Percentiles rank a stretch among this genome's conserved stretches.
Conservation (phyloP, 2,329 filamentous ascomycete genomes). For the Fusarium ambrosium region DNA sequence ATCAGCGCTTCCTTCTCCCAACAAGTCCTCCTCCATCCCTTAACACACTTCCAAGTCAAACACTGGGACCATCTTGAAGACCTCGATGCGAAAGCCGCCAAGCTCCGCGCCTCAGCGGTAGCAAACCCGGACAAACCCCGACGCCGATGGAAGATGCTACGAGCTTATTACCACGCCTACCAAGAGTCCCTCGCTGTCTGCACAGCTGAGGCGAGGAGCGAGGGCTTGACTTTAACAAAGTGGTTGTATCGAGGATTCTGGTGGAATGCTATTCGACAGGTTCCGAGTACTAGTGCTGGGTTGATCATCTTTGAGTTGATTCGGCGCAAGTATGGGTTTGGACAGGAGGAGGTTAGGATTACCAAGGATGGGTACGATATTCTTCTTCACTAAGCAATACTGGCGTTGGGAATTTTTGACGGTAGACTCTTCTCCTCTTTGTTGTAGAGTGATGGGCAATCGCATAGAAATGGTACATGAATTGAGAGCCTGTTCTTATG, state of each 20-base stretch:
- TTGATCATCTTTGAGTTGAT: constrained; percentile 85
- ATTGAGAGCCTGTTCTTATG: background rate
- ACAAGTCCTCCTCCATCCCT: constrained; percentile 77
- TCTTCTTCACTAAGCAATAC: constrained; percentile 64
- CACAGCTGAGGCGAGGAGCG: constrained; percentile 65
- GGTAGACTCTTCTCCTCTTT: constrained; percentile 38
- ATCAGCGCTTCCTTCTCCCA: constrained; percentile 77
- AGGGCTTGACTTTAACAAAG: constrained; percentile 67
- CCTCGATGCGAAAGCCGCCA: constrained; percentile 72
- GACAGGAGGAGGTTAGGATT: constrained; percentile 73
- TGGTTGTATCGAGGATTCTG: constrained; percentile 82
- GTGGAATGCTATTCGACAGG: constrained; percentile 79
- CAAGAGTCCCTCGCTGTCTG: constrained; percentile 75
- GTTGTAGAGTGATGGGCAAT: background rate
- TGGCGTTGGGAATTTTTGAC: constrained; percentile 17
- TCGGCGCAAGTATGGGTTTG: constrained; percentile 77
- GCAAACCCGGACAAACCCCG: constrained; percentile 51
- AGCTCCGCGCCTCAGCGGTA: constrained; percentile 54
- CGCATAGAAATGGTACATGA: constrained; percentile 23
- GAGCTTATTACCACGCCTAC: constrained; percentile 79
- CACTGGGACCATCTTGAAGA: constrained; percentile 81
- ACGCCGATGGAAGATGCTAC: constrained; percentile 66
- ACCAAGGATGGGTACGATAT: constrained; percentile 80
- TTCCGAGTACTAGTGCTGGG: constrained; percentile 82
- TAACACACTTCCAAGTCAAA: constrained; percentile 77